These are phyloP conservation scores for Huiozyma sinensis DNA, from an alignment of 805 yeast genomes.

Conservation along the genomic window DNA sequence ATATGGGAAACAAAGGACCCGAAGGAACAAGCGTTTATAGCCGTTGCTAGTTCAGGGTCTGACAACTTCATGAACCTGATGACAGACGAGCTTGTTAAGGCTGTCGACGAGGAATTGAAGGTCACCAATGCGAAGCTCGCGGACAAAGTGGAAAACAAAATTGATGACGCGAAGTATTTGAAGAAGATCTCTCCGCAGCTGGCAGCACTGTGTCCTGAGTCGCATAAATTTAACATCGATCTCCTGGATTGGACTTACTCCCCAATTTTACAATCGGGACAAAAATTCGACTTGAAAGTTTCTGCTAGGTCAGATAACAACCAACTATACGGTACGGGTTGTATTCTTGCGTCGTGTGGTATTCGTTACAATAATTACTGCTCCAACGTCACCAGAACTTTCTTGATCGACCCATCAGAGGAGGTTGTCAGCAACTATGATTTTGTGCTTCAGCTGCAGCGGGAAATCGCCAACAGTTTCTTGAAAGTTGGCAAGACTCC, in stretches of 20 bases:
- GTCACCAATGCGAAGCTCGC: slow-evolving; percentile 63
- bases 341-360: slow-evolving; percentile 74
- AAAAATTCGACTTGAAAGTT: slow-evolving; percentile 71
- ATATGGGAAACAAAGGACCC: slow-evolving; percentile 69
- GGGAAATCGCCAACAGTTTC: slow-evolving; percentile 41
- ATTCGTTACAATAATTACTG: slow-evolving; percentile 82
- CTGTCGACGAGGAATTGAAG: slow-evolving; percentile 77
- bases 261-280: slow-evolving; percentile 85
- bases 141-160: slow-evolving; percentile 67
- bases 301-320: slow-evolving; percentile 67
- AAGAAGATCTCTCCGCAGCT: slow-evolving; percentile 41
- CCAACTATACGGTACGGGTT: slow-evolving; percentile 58
- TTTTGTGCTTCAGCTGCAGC: slow-evolving; percentile 59
- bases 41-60: slow-evolving; percentile 67
- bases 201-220: slow-evolving; percentile 25
- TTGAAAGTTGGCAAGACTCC: slow-evolving; percentile 61
- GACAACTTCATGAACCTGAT: slow-evolving; percentile 70
- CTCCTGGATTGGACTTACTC: slow-evolving; percentile 88
- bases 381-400: slow-evolving; percentile 79
- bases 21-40: slow-evolving; percentile 55
- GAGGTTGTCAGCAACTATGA: slow-evolving; percentile 74
- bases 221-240: slow-evolving; percentile 62
- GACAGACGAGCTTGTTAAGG: slow-evolving; percentile 76
- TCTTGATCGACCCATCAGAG: slow-evolving; percentile 77
- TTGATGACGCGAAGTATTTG: slow-evolving; percentile 69